Evolutionary conservation across 306 rosid genomes (phyloP), one percentile per base, ranked within the genome.

Genomic region (Nissolia schottii): DNA sequence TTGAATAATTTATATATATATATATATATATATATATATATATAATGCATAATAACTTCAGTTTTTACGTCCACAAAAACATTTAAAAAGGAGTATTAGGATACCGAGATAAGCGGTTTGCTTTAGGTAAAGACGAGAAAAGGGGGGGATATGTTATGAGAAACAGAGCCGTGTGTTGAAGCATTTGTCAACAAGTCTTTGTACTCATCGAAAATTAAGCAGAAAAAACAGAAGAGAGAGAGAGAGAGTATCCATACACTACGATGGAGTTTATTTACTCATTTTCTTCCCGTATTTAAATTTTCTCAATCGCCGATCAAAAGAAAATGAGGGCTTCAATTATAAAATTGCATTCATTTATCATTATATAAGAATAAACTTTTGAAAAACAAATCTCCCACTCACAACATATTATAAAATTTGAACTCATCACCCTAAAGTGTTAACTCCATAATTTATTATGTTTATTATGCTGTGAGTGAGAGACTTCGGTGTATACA

Each of bases 161-260:
- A 61, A 74, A 63, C 45, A 35, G 45, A 50, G 51, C 3, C 64
- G 54, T 71, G 78, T 62, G 71, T 35, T 22, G 6, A 72, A 14
- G 43, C 10, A 37, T 60, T 46, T 73, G 50, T 73, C 70, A 73
- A 20, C 60, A 60, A 23, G 70, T 73, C 38, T 61, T 73, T 49
- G 31, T 51, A 37, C 7, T 35, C 56, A 16, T 53, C 45, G 53
- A 73, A 73, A 73, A 73, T 0, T 22, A 48, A 32, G 40, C 61
- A 46, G 18, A 22, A 60, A 23, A 46, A 14, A 71, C 67, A 29
- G 8, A 57, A n/a, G 10, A 4, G 20, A 18, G 22, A 18, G 6
- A 40, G 46, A 70, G 23, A 71, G 58, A 71, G 57, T 38, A 16
- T 27, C 43, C 2, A 49, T 18, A 1, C 28, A 12, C 5, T 20